Conservation (phyloP, 768 basidiomycete species). For the Boletus reticuloceps region DNA sequence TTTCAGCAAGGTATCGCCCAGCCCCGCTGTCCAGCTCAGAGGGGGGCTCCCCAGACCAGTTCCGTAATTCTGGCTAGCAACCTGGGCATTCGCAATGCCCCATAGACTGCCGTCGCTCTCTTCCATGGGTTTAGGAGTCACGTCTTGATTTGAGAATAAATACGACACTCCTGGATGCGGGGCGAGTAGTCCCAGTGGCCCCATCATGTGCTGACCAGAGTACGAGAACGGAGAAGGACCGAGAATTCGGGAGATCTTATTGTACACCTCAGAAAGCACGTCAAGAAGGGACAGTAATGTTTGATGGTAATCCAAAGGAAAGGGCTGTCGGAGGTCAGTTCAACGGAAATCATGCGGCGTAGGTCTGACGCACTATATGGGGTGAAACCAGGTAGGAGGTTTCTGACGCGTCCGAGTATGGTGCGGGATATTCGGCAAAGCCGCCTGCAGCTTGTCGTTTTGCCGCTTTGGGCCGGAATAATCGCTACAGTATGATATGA, state of each 20-base stretch:
- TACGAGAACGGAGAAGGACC: conserved; percentile 78
- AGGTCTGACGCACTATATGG: conserved; percentile 58
- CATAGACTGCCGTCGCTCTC: conserved; percentile 59
- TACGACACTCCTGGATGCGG: conserved; percentile 85
- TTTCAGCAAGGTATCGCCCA: conserved; percentile 76
- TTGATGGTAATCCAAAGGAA: conserved; percentile 85
- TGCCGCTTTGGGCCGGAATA: conserved; percentile 57
- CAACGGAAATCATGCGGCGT: background rate
- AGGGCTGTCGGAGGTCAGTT: conserved; percentile 54
- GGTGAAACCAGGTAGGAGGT: conserved; percentile 70
- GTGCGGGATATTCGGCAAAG: conserved; percentile 56
- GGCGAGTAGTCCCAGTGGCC: conserved; percentile 67
- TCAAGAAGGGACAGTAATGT: conserved; percentile 86
- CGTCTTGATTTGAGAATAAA: conserved; percentile 47
- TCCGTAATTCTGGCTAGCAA: conserved; percentile 26
- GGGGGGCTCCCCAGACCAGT: conserved; percentile 48
- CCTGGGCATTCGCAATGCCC: conserved; percentile 62
- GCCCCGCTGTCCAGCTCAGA: conserved; percentile 55
- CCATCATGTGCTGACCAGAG: conserved; percentile 71
- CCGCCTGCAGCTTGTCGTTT: conserved; percentile 53
- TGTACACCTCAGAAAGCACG: conserved; percentile 86
- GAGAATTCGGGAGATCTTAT: conserved; percentile 79
- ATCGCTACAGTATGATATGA: conserved; percentile 38
- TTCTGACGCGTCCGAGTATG: conserved; percentile 60
- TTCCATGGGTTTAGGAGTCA: conserved; percentile 39